Evolutionary conservation across 2,329 filamentous ascomycete species (phyloP).

Genomic region (Nigrospora sphaerica): DNA sequence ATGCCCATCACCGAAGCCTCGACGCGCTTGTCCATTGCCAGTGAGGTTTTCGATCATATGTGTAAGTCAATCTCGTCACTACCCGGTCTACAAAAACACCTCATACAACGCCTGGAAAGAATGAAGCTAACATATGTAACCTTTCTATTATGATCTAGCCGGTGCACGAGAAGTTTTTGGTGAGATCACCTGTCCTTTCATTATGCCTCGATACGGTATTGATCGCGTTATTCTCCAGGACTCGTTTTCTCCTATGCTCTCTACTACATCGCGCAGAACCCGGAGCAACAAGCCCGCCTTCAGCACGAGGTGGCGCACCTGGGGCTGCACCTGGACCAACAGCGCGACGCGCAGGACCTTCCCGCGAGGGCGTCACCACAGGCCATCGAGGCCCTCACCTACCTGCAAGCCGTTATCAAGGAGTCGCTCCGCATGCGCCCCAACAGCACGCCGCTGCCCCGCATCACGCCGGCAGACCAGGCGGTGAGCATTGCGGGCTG

Average conservation of each 20-base stretch:
- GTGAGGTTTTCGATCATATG: constrained; percentile 4
- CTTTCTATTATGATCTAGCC: too few relatives aligned
- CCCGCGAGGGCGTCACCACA: constrained; percentile 2
- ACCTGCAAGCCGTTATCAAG: constrained; percentile 3
- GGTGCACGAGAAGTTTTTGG: background rate
- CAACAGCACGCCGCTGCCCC: constrained; percentile 5
- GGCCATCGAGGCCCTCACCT: background rate
- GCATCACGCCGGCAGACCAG: constrained; percentile 1
- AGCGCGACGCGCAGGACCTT: background rate
- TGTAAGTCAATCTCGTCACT: background rate
- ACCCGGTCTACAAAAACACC: too few relatives aligned
- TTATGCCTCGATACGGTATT: too few relatives aligned
- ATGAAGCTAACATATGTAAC: too few relatives aligned
- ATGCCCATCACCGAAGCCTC: background rate
- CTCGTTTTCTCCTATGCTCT: constrained; percentile 2
- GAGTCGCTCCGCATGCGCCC: constrained; percentile 5
- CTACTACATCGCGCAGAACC: constrained; percentile 1
- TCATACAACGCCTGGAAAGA: too few relatives aligned
- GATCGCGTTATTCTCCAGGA: too few relatives aligned
- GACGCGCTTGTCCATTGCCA: background rate
- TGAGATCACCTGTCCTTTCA: background rate
- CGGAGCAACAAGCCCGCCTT: background rate
- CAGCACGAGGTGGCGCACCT: background rate
- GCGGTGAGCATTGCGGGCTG: background rate
- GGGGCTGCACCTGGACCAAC: background rate